These are phyloP conservation scores for Candida glucosophila DNA, from an alignment of 1,139 yeast genomes.

Conservation along the genomic window DNA sequence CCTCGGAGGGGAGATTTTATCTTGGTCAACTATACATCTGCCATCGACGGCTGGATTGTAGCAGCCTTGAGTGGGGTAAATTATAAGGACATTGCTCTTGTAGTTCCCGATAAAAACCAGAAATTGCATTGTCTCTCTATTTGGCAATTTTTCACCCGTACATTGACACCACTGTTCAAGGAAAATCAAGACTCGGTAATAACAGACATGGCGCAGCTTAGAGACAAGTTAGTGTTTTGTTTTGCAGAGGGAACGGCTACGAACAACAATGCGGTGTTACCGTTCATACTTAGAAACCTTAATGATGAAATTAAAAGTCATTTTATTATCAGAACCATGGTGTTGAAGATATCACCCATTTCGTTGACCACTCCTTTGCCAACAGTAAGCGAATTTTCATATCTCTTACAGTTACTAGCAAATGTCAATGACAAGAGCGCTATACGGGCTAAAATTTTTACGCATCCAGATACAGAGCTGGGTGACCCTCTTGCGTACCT, in stretches of 20 bases:
- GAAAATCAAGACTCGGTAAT: slow-evolving; percentile 8
- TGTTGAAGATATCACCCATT: slow-evolving; percentile 32
- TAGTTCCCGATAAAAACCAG: slow-evolving; percentile 38
- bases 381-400: slow-evolving; percentile 10
- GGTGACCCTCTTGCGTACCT: too few relatives aligned
- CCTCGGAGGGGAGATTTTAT: slow-evolving; percentile 39
- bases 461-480: slow-evolving; percentile 6
- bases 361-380: slow-evolving; percentile 29
- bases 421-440: slow-evolving; percentile 12
- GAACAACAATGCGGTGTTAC: slow-evolving; percentile 52
- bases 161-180: slow-evolving; percentile 16
- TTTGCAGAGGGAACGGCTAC: slow-evolving; percentile 66
- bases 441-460: slow-evolving; percentile 19
- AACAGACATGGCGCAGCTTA: slow-evolving; percentile 13
- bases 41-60: slow-evolving; percentile 42
- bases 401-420: slow-evolving; percentile 17
- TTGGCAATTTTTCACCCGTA: slow-evolving; percentile 25
- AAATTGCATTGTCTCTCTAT: slow-evolving; percentile 24
- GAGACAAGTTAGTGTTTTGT: slow-evolving; percentile 33
- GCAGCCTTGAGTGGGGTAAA: slow-evolving; percentile 18
- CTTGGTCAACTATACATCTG: slow-evolving; percentile 46
- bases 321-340: slow-evolving; percentile 31
- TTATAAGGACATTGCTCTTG: slow-evolving; percentile 24
- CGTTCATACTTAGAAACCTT: slow-evolving; percentile 21
- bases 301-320: slow-evolving; percentile 4